Base-by-base conservation (phyloP, 768 basidiomycete species). In the Lactarius akahatsu region DNA sequence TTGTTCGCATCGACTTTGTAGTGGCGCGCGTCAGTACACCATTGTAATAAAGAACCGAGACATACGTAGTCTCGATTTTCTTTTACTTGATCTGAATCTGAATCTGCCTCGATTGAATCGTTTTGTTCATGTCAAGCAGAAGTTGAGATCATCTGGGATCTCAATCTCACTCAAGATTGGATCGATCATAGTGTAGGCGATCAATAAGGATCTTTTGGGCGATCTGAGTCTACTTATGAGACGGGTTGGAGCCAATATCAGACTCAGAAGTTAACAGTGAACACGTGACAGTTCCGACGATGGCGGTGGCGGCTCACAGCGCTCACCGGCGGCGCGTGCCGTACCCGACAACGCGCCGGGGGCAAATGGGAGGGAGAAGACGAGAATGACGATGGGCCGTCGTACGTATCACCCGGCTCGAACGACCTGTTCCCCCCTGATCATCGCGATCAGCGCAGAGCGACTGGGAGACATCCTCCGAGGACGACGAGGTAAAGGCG, bases 311-410 rank as follows among this genome's bases (percentile, higher is more conserved):
- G 66, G 32, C 32, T 32, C 32, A 32, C 32, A 4, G 32, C 32
- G 59, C 61, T 28, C 66, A 10, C 64, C 34, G 34, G 34, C 34
- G 30, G 57, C 57, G 28, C 68, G 45, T 52, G 54, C 66, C 71
- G 70, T 63, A 66, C 65, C 55, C 61, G 70, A n/a, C 69, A 75
- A 74, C 62, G 71, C 71, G 65, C 68, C n/a, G 69, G 63, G 30
- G 82, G 78, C 66, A 92, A 90, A 77, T 97, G 91, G 88, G 90
- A 88, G 68, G 96, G 91, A 57, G 96, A 98, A 76, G 96, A 97
- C 73, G 91, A 91, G 73, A 94, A 96, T 0, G 88, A 88, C 15
- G 85, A 88, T n/a, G 78, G 70, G 2, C 91, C 90, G 90, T 86
- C 61, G 94, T 96, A 73, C 72, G 91, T 83, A 28, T 16, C 13